phyloP scores from a whole-genome alignment of 352 stramenopile genomes.

The Globisporangium irregulare region DNA sequence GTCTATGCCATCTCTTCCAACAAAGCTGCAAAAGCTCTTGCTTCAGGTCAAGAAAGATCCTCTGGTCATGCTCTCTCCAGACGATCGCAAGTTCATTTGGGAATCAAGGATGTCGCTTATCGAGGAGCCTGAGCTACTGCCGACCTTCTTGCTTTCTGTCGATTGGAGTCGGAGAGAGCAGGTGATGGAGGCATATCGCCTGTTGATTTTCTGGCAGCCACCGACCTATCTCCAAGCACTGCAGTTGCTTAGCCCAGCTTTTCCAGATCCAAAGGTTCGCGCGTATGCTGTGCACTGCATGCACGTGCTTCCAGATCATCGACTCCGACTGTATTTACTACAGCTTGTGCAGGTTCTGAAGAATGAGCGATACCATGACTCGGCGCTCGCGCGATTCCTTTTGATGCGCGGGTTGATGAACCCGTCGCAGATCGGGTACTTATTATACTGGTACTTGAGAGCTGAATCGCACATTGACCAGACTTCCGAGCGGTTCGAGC shows the following conservation, averaged over 20 bases:
- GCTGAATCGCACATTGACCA: slow-evolving; percentile 66
- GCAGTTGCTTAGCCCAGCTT: slow-evolving; percentile 82
- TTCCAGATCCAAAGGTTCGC: slow-evolving; percentile 90
- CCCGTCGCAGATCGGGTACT: slow-evolving; percentile 75
- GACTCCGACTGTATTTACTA: slow-evolving; percentile 83
- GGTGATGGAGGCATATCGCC: slow-evolving; percentile 76
- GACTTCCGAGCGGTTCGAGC: slow-evolving; percentile 58
- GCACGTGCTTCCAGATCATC: slow-evolving; percentile 80
- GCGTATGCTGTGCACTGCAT: slow-evolving; percentile 91
- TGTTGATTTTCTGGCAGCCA: slow-evolving; percentile 75
- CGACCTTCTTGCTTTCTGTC: slow-evolving; percentile 83
- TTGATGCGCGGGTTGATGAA: slow-evolving; percentile 75
- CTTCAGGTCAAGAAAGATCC: slow-evolving; percentile 58
- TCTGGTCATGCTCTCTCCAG: slow-evolving; percentile 49
- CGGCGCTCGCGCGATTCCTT: slow-evolving; percentile 70
- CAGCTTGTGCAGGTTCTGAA: slow-evolving; percentile 86
- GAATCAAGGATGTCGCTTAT: slow-evolving; percentile 50
- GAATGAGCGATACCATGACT: slow-evolving; percentile 84
- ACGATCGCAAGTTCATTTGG: slow-evolving; percentile 76
- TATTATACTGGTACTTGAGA: slow-evolving; percentile 81
- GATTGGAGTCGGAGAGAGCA: slow-evolving; percentile 78
- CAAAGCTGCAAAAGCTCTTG: slow-evolving; percentile 44
- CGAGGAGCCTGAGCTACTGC: slow-evolving; percentile 71
- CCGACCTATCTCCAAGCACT: slow-evolving; percentile 84
- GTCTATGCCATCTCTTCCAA: slow-evolving; percentile 28